Conservation (phyloP, 202 grass and related monocot genomes). For the Cymbopogon flexuosus region DNA sequence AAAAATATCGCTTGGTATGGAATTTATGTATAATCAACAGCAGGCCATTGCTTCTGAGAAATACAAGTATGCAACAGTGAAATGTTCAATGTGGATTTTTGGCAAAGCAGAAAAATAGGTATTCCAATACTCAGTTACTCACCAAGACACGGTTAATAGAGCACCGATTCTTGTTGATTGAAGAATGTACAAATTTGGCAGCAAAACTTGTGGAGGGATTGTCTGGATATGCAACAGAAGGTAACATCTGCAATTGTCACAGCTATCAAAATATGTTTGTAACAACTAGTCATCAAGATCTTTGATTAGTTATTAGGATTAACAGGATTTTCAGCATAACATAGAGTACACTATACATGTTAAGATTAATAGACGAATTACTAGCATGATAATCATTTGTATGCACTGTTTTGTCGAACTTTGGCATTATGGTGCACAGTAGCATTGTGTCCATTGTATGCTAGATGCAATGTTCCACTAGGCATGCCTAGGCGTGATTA, state of each 20-base stretch:
- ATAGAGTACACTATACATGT: neutral
- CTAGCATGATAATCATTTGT: neutral
- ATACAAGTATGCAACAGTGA: constrained; percentile 10
- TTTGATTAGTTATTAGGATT: neutral
- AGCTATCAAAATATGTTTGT: constrained; percentile 20
- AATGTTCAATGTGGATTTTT: neutral
- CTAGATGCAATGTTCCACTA: neutral
- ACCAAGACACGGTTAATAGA: constrained; percentile 97
- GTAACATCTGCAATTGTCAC: constrained; percentile 68
- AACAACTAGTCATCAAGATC: neutral
- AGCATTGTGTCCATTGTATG: constrained; percentile 14
- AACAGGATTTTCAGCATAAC: neutral
- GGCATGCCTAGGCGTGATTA: too few relatives aligned
- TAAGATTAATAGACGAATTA: neutral
- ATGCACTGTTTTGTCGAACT: neutral
- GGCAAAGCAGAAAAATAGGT: neutral
- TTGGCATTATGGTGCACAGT: neutral
- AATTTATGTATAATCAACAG: neutral
- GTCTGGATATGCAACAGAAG: constrained; percentile 78
- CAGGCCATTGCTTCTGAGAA: neutral
- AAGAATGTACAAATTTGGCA: constrained; percentile 98
- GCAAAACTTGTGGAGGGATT: constrained; percentile 95
- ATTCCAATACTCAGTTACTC: constrained; percentile 61
- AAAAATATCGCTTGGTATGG: neutral
- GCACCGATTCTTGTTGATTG: constrained; percentile 97